A percentile compares a stretch with the other conserved stretches of the same genome.
These are phyloP conservation scores for Tephrocybe sp. DNA, from an alignment of 768 basidiomycete genomes.

Conservation along the genomic window DNA sequence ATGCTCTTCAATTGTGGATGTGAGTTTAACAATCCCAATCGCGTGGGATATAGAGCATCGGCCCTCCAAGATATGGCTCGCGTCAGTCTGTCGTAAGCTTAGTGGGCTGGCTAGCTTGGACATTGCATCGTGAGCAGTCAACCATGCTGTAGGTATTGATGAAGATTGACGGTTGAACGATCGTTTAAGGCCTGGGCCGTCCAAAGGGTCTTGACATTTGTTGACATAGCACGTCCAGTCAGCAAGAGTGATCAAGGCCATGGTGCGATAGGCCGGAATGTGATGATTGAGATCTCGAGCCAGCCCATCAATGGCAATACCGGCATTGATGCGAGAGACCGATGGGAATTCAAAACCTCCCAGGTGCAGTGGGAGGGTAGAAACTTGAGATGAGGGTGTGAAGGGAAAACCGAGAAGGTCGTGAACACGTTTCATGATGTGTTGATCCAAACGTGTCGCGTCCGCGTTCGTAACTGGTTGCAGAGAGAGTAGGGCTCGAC, in stretches of 20 bases:
- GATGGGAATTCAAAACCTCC: slow-evolving; percentile 23
- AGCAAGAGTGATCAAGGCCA: slow-evolving; percentile 16
- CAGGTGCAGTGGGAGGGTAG: slow-evolving; percentile 8
- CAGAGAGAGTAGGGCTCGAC: slow-evolving; percentile 17
- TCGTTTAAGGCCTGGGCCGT: background rate
- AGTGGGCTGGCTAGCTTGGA: too few relatives aligned
- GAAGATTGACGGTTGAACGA: too few relatives aligned
- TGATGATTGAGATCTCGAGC: slow-evolving; percentile 25
- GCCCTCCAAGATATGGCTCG: slow-evolving; percentile 2
- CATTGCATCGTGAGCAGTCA: too few relatives aligned
- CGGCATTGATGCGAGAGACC: slow-evolving; percentile 17
- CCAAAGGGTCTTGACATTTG: slow-evolving; percentile 7
- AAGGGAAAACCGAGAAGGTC: slow-evolving; percentile 23
- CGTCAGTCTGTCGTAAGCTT: background rate
- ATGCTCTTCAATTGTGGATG: background rate
- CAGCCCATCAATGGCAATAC: slow-evolving; percentile 17
- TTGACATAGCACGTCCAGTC: slow-evolving; percentile 18
- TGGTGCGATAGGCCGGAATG: slow-evolving; percentile 13
- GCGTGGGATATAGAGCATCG: slow-evolving; percentile 13
- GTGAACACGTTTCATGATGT: slow-evolving; percentile 17
- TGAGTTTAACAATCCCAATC: background rate
- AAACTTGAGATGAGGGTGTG: slow-evolving; percentile 1
- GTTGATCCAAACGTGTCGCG: slow-evolving; percentile 16
- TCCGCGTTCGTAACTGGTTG: slow-evolving; percentile 20
- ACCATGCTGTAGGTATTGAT: too few relatives aligned